phyloP scores from a whole-genome alignment of 1,284 basidiomycete genomes.

The Clitocybe nebularis region DNA sequence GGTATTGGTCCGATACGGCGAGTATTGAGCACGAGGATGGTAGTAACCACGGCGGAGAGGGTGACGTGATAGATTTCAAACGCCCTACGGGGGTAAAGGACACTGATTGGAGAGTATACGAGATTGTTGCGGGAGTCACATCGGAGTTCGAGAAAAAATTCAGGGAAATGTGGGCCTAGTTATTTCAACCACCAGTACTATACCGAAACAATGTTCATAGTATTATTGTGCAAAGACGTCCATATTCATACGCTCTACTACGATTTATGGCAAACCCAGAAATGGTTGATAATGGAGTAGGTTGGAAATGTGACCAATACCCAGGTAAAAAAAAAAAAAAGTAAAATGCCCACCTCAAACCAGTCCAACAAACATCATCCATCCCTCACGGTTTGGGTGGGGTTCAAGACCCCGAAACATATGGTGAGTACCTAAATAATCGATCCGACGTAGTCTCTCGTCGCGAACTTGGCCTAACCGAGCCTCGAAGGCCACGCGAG shows the following conservation, averaged over 20 bases:
- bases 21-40: slow-evolving; percentile 25
- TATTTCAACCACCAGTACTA: no score
- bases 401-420: slow-evolving; percentile 55
- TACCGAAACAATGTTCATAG: no score
- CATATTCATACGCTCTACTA: no score
- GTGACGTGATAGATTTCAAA: slow-evolving; percentile 19
- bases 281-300: no score
- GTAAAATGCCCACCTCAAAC: slow-evolving; percentile 11
- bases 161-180: slow-evolving; percentile 51
- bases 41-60: slow-evolving; percentile 20
- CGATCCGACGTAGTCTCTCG: slow-evolving; percentile 44
- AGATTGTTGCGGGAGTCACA: slow-evolving; percentile 40
- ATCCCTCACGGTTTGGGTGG: slow-evolving; percentile 44
- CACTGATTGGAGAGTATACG: slow-evolving; percentile 54
- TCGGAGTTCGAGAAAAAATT: slow-evolving; percentile 54
- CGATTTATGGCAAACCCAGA: no score
- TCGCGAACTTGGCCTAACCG: slow-evolving; percentile 21
- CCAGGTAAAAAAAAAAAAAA: neutral
- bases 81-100: slow-evolving; percentile 37
- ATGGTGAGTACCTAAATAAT: slow-evolving; percentile 45
- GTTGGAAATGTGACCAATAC: neutral
- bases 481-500: slow-evolving; percentile 30
- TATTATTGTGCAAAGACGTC: no score
- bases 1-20: slow-evolving; percentile 28
- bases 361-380: slow-evolving; percentile 47